These are phyloP conservation scores for Amanita exitialis DNA, from an alignment of 768 basidiomycete species.

Conservation along the genomic window DNA sequence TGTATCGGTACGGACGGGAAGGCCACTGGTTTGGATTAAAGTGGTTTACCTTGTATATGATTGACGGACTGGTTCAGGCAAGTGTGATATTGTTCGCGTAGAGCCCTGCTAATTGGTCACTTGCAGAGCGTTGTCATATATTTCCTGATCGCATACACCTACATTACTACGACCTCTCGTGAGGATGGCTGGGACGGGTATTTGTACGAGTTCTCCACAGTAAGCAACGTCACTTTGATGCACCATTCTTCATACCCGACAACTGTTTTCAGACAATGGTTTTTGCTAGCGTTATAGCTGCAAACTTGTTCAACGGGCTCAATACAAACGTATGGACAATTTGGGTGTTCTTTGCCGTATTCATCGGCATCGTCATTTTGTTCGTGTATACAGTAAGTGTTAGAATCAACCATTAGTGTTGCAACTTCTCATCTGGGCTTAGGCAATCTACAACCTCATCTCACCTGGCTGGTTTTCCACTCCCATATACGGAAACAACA, in stretches of 20 bases:
- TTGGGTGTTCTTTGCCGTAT: slow-evolving; percentile 80
- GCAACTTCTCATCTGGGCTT: slow-evolving; percentile 1
- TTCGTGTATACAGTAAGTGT: slow-evolving; percentile 66
- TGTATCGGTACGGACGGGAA: slow-evolving; percentile 79
- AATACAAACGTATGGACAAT: slow-evolving; percentile 81
- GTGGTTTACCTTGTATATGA: slow-evolving; percentile 65
- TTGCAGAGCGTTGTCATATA: slow-evolving; percentile 74
- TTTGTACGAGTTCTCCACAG: slow-evolving; percentile 79
- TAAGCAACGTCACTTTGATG: slow-evolving; percentile 22
- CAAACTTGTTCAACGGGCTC: slow-evolving; percentile 82
- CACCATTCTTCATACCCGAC: background rate
- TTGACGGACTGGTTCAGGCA: slow-evolving; percentile 76
- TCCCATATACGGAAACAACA: slow-evolving; percentile 63
- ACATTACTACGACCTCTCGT: slow-evolving; percentile 61
- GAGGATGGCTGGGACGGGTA: slow-evolving; percentile 69
- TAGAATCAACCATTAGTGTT: background rate
- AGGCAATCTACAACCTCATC: slow-evolving; percentile 76
- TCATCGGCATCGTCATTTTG: slow-evolving; percentile 71
- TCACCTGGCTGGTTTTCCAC: slow-evolving; percentile 64
- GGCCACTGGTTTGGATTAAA: slow-evolving; percentile 71
- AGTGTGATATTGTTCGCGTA: slow-evolving; percentile 17
- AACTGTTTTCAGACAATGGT: slow-evolving; percentile 57
- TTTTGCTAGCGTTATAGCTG: slow-evolving; percentile 63
- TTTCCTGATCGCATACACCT: slow-evolving; percentile 78
- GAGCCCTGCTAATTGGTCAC: background rate